Percentiles rank a stretch among this genome's conserved stretches.
Conservation (phyloP, 208 protist species). For the Trypanosoma rangeli region DNA sequence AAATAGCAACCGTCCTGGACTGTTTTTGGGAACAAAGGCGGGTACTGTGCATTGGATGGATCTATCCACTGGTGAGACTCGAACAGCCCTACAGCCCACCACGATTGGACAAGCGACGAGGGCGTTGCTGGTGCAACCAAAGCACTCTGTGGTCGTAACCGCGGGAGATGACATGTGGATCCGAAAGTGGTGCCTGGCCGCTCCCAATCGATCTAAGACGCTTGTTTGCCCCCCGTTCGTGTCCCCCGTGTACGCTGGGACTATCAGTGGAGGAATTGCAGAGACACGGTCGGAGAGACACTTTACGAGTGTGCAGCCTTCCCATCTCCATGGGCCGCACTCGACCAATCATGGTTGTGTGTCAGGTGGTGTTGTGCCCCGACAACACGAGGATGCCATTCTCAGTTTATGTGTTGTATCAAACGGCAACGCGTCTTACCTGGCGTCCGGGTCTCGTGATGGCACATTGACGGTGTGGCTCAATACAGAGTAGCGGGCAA, state of each 20-base stretch:
- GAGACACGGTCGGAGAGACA: conserved; percentile 10
- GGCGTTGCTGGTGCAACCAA: conserved; percentile 48
- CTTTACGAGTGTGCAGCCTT: not conserved
- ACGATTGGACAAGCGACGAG: conserved; percentile 26
- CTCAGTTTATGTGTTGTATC: conserved; percentile 45
- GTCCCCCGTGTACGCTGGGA: conserved; percentile 35
- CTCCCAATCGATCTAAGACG: conserved; percentile 37
- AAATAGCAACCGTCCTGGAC: conserved; percentile 20
- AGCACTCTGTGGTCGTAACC: conserved; percentile 48
- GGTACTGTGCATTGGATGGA: conserved; percentile 26
- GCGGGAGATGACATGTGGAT: conserved; percentile 69
- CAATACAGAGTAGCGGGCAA: conserved; percentile 26
- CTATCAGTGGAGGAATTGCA: conserved; percentile 6
- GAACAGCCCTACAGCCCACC: conserved; percentile 25
- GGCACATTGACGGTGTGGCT: conserved; percentile 65
- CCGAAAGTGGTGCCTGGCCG: conserved; percentile 46
- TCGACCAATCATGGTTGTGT: not conserved
- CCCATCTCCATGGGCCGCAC: not conserved
- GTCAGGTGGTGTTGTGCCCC: conserved; percentile 19
- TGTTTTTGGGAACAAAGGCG: conserved; percentile 47
- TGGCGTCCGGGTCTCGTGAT: conserved; percentile 60
- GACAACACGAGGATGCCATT: conserved; percentile 61
- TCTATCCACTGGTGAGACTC: conserved; percentile 19
- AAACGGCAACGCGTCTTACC: conserved; percentile 13
- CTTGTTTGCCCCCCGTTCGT: conserved; percentile 35